Evolutionary conservation across 176 grass and related monocot genomes (phyloP).

Genomic region (Triticum turgidum): DNA sequence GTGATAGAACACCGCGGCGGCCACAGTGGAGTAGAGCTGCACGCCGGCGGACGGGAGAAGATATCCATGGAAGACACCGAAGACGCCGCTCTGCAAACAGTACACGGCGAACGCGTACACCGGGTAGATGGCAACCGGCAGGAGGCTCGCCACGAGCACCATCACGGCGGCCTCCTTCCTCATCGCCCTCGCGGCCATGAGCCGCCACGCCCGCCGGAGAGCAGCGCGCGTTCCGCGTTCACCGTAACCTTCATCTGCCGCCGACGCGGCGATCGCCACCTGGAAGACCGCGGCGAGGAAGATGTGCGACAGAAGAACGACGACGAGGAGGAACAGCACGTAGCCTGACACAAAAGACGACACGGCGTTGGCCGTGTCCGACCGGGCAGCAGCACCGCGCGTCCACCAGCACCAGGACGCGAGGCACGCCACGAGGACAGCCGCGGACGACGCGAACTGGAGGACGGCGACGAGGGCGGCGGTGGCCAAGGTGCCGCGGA

Average conservation of each 20-base stretch:
- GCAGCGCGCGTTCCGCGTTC: neutral
- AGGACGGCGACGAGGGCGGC: slow-evolving; percentile 2
- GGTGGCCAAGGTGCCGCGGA: neutral
- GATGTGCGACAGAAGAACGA: neutral
- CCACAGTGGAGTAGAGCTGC: neutral
- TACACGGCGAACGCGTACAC: neutral
- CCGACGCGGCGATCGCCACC: slow-evolving; percentile 7
- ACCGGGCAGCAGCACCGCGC: no score
- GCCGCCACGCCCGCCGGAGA: neutral
- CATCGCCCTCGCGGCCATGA: neutral
- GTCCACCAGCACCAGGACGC: neutral
- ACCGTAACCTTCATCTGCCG: neutral
- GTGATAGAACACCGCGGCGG: slow-evolving; percentile 8
- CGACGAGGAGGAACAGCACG: neutral
- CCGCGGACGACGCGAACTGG: neutral
- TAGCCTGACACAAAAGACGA: neutral
- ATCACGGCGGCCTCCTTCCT: slow-evolving; percentile 20
- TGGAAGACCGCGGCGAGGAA: neutral
- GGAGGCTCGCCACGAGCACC: neutral
- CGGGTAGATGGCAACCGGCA: neutral
- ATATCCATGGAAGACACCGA: neutral
- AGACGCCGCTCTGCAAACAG: no score
- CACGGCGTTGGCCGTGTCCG: neutral
- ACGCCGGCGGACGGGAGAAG: neutral
- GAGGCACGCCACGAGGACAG: neutral